Base-by-base conservation (phyloP, 73 alveolate genomes). In the Diophrys sp. region DNA sequence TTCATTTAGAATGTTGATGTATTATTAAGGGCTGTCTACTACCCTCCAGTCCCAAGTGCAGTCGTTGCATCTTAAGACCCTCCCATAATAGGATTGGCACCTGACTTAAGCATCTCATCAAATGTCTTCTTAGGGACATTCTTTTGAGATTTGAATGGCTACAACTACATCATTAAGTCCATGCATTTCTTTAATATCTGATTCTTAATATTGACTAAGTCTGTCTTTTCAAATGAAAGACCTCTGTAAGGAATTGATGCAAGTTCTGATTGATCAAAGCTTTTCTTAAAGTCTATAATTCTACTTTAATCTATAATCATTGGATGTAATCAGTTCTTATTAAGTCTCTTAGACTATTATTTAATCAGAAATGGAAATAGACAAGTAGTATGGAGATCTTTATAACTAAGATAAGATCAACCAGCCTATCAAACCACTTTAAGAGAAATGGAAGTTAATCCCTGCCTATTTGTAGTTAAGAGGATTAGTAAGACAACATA, bases 401-500 rank as follows among this genome's bases (percentile, higher is more conserved):
- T 44, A 44, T 18, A 44, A 44, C 62, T 18, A 5, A 11, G 62
- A 44, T 44, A 44, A 44, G 18, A 5, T 44, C 5, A 44, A 44
- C 62, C 18, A 44, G 18, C 62, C 62, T 11, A 44, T 44, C 5
- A 44, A 44, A 44, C 5, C 5, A 44, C 62, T 44, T 44, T 5
- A 44, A 44, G 99, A 96, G 74, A 96, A 96, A 80, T 96, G 99
- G 98, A 91, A 91, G 85, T 88, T 96, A 68, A 85, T 96, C 75
- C 98, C 96, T 14, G 97, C 97, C 23, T 96, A 95, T 89, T 75
- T 97, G 56, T 88, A 95, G 78, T 78, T 94, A 72, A 88, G 98
- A 73, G 99, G 99, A 18, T 84, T 96, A 29, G 98, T 96, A 31
- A 95, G 93, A 75, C 98, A 95, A 86, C 99, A 96, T 56, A 96